Conservation (phyloP, 2,329 filamentous ascomycete species). For the Aureobasidium sp. region DNA sequence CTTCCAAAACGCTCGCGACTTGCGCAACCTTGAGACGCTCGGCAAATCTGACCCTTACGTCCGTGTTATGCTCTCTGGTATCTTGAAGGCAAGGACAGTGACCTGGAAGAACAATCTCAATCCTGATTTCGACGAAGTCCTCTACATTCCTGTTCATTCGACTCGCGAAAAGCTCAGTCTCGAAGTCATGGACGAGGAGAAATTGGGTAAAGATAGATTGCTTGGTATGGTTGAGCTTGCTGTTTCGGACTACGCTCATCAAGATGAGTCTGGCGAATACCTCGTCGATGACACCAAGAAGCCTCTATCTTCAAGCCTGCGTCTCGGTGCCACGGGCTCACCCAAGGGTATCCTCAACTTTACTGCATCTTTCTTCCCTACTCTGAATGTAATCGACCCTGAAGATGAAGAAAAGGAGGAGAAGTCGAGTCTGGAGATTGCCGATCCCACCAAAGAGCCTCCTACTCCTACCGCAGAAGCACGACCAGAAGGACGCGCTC, state of each 20-base stretch:
- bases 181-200: conserved; percentile 96
- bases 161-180: conserved; percentile 73
- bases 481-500: conserved; percentile 14
- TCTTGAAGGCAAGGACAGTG: conserved; percentile 86
- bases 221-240: conserved; percentile 74
- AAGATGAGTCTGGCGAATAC: conserved; percentile 76
- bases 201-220: conserved; percentile 80
- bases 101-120: conserved; percentile 95
- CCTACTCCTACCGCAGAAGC: conserved; percentile 18
- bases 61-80: conserved; percentile 78
- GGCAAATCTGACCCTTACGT: conserved; percentile 97
- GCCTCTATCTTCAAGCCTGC: conserved; percentile 58
- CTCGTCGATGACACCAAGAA: conserved; percentile 69
- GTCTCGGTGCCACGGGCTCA: conserved; percentile 63
- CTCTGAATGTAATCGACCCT: conserved; percentile 78
- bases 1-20: conserved; percentile 71
- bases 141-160: conserved; percentile 88
- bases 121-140: conserved; percentile 90
- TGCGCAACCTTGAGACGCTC: conserved; percentile 89
- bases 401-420: conserved; percentile 63
- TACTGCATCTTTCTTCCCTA: conserved; percentile 83
- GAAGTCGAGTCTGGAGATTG: conserved; percentile 17
- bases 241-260: conserved; percentile 68
- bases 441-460: conserved; percentile 19
- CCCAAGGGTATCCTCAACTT: conserved; percentile 77